Evolutionary conservation across 2,329 filamentous ascomycete species (phyloP).

Genomic region (Dichotomopilus funicola): DNA sequence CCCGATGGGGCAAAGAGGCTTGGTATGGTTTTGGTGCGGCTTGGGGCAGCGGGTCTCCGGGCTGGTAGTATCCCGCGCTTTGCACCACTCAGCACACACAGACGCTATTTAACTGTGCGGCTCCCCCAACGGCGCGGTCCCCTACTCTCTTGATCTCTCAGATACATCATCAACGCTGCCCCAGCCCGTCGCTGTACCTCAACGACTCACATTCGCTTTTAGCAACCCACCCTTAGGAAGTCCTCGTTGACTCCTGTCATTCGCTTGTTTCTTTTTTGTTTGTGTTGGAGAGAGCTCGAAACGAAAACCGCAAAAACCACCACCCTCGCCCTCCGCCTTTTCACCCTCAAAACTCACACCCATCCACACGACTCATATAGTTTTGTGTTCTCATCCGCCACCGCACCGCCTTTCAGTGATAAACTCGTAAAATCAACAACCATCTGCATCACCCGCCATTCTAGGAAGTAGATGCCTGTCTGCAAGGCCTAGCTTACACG

Average conservation of each 20-base stretch:
- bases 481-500: slow-evolving; percentile 20
- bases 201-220: slow-evolving; percentile 30
- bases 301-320: slow-evolving; percentile 14
- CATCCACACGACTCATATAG: background rate
- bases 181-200: slow-evolving; percentile 34
- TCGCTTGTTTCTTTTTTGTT: slow-evolving; percentile 57
- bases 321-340: background rate
- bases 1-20: slow-evolving; percentile 17
- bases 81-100: slow-evolving; percentile 10
- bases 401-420: slow-evolving; percentile 8
- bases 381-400: too few species aligned
- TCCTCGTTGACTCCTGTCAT: slow-evolving; percentile 70
- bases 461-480: slow-evolving; percentile 12
- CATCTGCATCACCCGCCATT: slow-evolving; percentile 1
- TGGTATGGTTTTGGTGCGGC: background rate
- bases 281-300: slow-evolving; percentile 23
- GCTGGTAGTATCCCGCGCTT: background rate
- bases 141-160: slow-evolving; percentile 24
- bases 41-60: background rate
- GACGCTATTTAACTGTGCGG: slow-evolving; percentile 28
- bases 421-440: slow-evolving; percentile 1
- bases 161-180: slow-evolving; percentile 32
- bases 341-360: background rate
- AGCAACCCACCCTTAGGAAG: slow-evolving; percentile 48
- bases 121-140: slow-evolving; percentile 27